These are phyloP conservation scores for Boletus putidus DNA, from an alignment of 1,284 basidiomycete genomes.

Conservation along the genomic window DNA sequence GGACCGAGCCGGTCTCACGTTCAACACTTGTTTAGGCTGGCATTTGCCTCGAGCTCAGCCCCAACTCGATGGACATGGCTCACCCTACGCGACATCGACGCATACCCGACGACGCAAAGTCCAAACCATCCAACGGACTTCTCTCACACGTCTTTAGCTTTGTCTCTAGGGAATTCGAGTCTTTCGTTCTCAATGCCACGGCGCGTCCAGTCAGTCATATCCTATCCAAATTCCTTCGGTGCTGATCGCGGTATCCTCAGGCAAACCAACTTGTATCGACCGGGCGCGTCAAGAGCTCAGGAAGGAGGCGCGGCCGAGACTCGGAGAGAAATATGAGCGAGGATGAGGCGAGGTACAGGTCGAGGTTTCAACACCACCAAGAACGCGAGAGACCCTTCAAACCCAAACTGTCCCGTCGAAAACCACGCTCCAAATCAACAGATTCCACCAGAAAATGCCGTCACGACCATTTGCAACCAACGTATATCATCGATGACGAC, in stretches of 20 bases:
- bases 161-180: constrained; percentile 67
- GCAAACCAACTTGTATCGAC: constrained; percentile 17
- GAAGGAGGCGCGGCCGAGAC: constrained; percentile 10
- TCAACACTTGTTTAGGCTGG: not conserved
- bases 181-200: constrained; percentile 66
- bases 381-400: constrained; percentile 19
- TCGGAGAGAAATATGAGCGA: constrained; percentile 19
- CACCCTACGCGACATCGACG: constrained; percentile 15
- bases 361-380: constrained; percentile 7
- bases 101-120: not conserved
- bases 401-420: constrained; percentile 10
- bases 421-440: constrained; percentile 27
- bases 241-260: constrained; percentile 18
- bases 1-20: constrained; percentile 22
- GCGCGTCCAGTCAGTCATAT: constrained; percentile 38
- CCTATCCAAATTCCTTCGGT: not conserved
- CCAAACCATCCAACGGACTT: constrained; percentile 41
- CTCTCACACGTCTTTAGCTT: constrained; percentile 66
- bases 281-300: constrained; percentile 8
- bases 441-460: constrained; percentile 10
- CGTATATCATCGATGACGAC: constrained; percentile 12
- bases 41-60: not conserved
- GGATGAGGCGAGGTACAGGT: constrained; percentile 12
- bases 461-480: constrained; percentile 5
- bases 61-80: constrained; percentile 14